Conservation (phyloP, 164 flowering plant species). For the Houttuynia cordata region DNA sequence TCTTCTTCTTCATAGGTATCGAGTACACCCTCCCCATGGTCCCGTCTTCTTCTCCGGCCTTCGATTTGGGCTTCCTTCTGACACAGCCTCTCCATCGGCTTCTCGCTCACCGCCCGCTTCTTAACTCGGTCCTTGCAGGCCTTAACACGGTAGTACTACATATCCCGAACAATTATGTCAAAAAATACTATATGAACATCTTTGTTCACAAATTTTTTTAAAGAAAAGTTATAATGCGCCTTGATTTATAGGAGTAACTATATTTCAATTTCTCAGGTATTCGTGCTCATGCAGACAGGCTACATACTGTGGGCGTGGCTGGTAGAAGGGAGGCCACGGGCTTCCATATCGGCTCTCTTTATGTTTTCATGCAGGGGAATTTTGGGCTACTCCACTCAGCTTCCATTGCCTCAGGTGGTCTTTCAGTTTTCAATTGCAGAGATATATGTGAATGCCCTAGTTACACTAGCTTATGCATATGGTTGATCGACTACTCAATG, state of each 20-base stretch:
- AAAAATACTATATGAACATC: too few relatives aligned
- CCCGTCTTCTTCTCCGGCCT: slow-evolving; percentile 67
- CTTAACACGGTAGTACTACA: slow-evolving; percentile 96
- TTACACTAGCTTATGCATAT: too few relatives aligned
- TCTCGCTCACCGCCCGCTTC: slow-evolving; percentile 33
- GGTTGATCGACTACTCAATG: not conserved
- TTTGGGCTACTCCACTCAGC: slow-evolving; percentile 82
- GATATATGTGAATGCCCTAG: too few relatives aligned
- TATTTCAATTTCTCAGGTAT: slow-evolving; percentile 33
- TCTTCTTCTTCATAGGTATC: slow-evolving; percentile 83
- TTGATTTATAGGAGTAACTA: too few relatives aligned
- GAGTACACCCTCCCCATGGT: slow-evolving; percentile 92
- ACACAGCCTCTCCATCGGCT: slow-evolving; percentile 40
- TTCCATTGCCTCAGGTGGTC: slow-evolving; percentile 74
- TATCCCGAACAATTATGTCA: too few relatives aligned
- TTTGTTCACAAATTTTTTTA: too few relatives aligned
- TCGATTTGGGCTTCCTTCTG: slow-evolving; percentile 69
- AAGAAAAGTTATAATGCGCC: too few relatives aligned
- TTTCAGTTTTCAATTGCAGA: too few relatives aligned
- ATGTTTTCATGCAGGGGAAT: slow-evolving; percentile 96
- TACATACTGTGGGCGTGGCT: slow-evolving; percentile 77
- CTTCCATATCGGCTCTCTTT: slow-evolving; percentile 61
- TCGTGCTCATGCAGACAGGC: slow-evolving; percentile 79
- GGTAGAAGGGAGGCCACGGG: slow-evolving; percentile 70
- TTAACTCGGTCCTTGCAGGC: slow-evolving; percentile 59